Evolutionary conservation across 805 yeast genomes (phyloP), one percentile per base, ranked within the genome.

Genomic region (Saturnispora serradocipensis): DNA sequence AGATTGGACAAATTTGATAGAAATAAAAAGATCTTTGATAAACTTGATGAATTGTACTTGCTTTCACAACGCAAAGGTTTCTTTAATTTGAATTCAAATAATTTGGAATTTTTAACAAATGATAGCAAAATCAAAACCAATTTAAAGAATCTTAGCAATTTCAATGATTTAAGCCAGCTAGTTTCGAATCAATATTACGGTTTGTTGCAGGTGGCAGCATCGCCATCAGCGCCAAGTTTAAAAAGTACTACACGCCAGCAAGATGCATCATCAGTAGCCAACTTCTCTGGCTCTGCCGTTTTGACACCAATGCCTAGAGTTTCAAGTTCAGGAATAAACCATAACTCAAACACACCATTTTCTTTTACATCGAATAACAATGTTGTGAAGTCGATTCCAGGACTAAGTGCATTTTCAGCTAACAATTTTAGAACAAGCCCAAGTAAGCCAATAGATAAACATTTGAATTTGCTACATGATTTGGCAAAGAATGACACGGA

Each of bases 401-500:
- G 59, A n/a, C 44, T 56, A 18, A 56, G 46, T 39, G 52, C 53
- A 13, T 56, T 56, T 44, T 45, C 53, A 8, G 8, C 52, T 3
- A 13, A 16, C 11, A 27, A 13, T 22, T 49, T 25, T 5, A 20
- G 34, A 18, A 34, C 54, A 18, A 46, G 46, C 10, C 51, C 56
- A 42, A 60, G 59, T 35, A 50, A 61, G 4, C 63, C 62, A 0
- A 62, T 64, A 8, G 67, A 63, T 24, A 58, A 62, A 28, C 64
- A 63, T 44, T 52, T 64, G 40, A 55, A 57, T 13, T 38, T 63
- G 32, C 45, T 66, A 16, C 58, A 62, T 36, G 59, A 61, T 18
- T 56, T 66, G 27, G 70, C 68, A 6, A 62, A 60, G 42, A 66
- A 66, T 52, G 70, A 66, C 52, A 59, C 60, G 13, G 70, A 66